Evolutionary conservation across 176 grass and related monocot genomes (phyloP), one percentile per base, ranked within the genome.

Genomic region (Cenchrus americanus): DNA sequence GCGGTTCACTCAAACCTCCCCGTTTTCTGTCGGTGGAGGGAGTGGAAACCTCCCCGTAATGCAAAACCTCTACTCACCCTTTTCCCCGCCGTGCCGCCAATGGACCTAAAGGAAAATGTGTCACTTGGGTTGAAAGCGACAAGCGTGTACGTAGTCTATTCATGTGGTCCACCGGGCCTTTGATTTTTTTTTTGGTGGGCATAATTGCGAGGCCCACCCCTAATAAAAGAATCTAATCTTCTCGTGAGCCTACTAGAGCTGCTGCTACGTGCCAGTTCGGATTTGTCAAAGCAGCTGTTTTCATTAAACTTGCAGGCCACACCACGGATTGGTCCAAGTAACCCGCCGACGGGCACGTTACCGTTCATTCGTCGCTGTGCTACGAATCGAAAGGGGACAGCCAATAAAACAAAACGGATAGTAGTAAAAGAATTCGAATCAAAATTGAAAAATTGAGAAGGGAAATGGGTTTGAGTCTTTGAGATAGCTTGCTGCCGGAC

Each of bases 91-190:
- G 22, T 68, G 71, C 54, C 60, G 71, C 54, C 60, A 49, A 34
- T 77, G 58, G 48, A 30, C 64, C 71, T 41, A 86, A 82, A 76
- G 44, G 34, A 79, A 88, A 83, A 69, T 69, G 74, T 46, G 88
- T 32, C 58, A 6, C 78, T 81, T 4, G 79, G 62, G 62, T 30
- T 32, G 85, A 87, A 75, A 84, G 84, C n/a, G 89, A 91, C 88
- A 26, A 86, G 58, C 80, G 73, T 80, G 70, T 83, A 87, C 85
- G 85, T 91, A 84, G 89, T 87, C 89, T 90, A 80, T 91, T 87
- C 89, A 80, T 19, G 80, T 48, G 89, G 85, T 53, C 62, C 80
- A 52, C 68, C 6, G 27, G 40, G 21, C 19, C 37, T 63, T 80
- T 69, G 85, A 91, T 87, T 87, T 91, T 87, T 91, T 87, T 87